Evolutionary conservation across 257 asterid species (phyloP), one percentile per base, ranked within the genome.

Genomic region (Haberlea rhodopensis): DNA sequence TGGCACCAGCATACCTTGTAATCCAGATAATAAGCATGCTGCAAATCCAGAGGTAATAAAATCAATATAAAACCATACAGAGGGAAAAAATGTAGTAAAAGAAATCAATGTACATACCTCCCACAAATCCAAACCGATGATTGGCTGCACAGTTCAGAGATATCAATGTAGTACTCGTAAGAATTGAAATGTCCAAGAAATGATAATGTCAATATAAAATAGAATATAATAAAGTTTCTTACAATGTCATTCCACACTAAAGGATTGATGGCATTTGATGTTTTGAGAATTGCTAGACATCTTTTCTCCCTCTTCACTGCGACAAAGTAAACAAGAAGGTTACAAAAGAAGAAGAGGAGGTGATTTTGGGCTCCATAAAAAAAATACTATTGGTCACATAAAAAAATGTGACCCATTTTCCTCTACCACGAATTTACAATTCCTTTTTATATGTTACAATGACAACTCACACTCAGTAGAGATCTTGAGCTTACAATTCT

Each of bases 261-360:
- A 57, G 90, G 90, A 63, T 81, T 81, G 66, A 81, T 27, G 18
- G 87, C 81, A 66, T 84, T 84, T 59, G 80, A 72, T 60, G 87
- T 76, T 76, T 75, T 84, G 28, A 84, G 70, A 63, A 84, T 78
- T 28, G 86, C 83, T 56, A 91, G 90, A 54, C 88, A 83, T 71
- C 80, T 85, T 78, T 87, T 82, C 78, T 89, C 92, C 79, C 94
- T 84, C 80, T 85, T 87, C 80, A 91, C 98, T 91, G 88, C 43
- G 82, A 61, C 57, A 65, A 60, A 49, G 54, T 15, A 34, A 79
- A 51, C 15, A 63, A 53, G 60, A 58, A 48, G 18, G 27, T 11
- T 18, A 21, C 25, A 48, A 27, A 37, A 13, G 21, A 52, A 18
- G 46, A 34, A 57, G 26, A 40, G 6, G 11, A 24, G n/a, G 11